Base-by-base conservation (phyloP, 495 filamentous ascomycete genomes). In the Neurospora intermedia region DNA sequence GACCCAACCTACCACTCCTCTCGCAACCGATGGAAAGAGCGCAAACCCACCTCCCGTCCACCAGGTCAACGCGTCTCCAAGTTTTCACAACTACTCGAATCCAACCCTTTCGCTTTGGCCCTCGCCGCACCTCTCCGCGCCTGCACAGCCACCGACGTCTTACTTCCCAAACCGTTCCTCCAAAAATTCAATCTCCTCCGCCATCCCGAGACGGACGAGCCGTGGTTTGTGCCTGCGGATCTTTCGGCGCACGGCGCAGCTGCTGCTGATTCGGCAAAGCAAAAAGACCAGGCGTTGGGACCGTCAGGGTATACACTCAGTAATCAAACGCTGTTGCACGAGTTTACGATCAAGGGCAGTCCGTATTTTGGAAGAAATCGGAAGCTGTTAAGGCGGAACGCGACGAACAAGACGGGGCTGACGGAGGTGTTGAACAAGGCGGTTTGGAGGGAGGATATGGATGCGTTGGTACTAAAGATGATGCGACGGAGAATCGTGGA, bases 371-470 rank as follows among this genome's bases (percentile, higher is more conserved):
- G 41, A 5, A 42, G 9, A 5, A 5, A 74, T 1, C 70, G 43
- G 7, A 69, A 23, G 9, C 48, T 80, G n/a, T 13, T 77, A 9
- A 73, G 71, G 23, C 66, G 71, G 66, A 72, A 70, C 48, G 74
- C 75, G 20, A 66, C 74, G 5, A 54, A 48, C 1, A 23, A 11
- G 1, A 13, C n/a, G 11, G 38, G 39, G 6, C 31, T 73, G 40
- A 46, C 59, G 0, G 35, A 74, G 1, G 70, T 76, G 43, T 71
- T 76, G 1, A 75, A 72, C 15, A 70, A 48, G 3, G 77, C 76
- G 6, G 75, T 87, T 4, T 95, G 91, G 91, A 87, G 90, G 18
- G 46, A 83, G 43, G 91, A 94, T 76, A 93, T 94, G 90, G 85
- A 86, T n/a, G 78, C 80, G 0, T 87, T 90, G 62, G 73, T 93